These are phyloP conservation scores for Vitis riparia DNA, from an alignment of 164 flowering plant species.

Conservation along the genomic window DNA sequence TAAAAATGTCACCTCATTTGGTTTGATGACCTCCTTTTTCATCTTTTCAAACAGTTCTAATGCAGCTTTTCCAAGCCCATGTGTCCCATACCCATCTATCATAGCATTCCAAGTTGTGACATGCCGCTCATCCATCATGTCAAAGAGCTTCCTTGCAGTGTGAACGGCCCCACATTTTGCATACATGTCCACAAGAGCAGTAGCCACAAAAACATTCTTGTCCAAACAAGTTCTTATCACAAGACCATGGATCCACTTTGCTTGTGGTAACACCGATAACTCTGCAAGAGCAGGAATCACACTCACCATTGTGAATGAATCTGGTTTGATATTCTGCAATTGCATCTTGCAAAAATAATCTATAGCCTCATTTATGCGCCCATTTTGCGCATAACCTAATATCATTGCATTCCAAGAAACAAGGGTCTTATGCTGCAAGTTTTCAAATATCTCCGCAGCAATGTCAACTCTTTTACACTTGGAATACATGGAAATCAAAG, in stretches of 20 bases:
- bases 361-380: constrained; percentile 59
- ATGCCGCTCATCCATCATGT: constrained; percentile 67
- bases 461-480: constrained; percentile 70
- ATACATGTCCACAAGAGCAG: constrained; percentile 92
- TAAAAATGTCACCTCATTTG: constrained; percentile 73
- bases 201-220: constrained; percentile 62
- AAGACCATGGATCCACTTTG: constrained; percentile 86
- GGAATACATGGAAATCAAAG: constrained; percentile 87
- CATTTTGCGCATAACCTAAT: constrained; percentile 79
- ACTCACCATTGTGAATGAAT: constrained; percentile 81
- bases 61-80: constrained; percentile 68
- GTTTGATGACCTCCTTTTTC: constrained; percentile 43
- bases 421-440: constrained; percentile 47
- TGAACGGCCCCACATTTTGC: constrained; percentile 87
- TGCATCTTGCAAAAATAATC: constrained; percentile 57
- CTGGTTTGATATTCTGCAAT: constrained; percentile 40
- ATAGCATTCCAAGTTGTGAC: constrained; percentile 91
- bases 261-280: constrained; percentile 60
- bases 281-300: constrained; percentile 79
- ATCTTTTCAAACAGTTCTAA: constrained; percentile 63
- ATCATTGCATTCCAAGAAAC: constrained; percentile 95
- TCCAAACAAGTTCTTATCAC: constrained; percentile 54
- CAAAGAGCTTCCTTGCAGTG: constrained; percentile 75
- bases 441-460: constrained; percentile 55
- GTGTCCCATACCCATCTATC: constrained; percentile 95